Evolutionary conservation across 805 yeast species (phyloP).

Genomic region (Kurtzmaniella cleridarum): DNA sequence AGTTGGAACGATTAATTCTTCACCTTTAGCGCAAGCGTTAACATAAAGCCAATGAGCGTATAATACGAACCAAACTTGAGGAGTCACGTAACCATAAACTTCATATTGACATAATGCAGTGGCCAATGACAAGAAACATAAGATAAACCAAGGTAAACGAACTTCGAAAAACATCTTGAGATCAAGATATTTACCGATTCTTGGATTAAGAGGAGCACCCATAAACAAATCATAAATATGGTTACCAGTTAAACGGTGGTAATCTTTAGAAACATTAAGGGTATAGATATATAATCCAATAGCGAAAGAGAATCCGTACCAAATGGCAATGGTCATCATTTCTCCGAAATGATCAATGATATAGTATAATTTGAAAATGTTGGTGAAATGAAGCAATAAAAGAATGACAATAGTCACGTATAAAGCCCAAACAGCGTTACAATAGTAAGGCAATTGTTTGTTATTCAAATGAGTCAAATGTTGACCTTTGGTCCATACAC

Average conservation of each 20-base stretch:
- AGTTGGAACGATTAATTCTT: slow-evolving; percentile 92
- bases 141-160: slow-evolving; percentile 92
- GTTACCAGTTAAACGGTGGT: slow-evolving; percentile 89
- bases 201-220: slow-evolving; percentile 97
- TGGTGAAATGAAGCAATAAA: slow-evolving; percentile 63
- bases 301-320: slow-evolving; percentile 68
- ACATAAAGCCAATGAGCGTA: slow-evolving; percentile 93
- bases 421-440: slow-evolving; percentile 86
- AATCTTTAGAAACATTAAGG: slow-evolving; percentile 60
- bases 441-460: slow-evolving; percentile 82
- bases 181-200: slow-evolving; percentile 82
- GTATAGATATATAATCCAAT: slow-evolving; percentile 67
- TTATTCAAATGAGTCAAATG: slow-evolving; percentile 78
- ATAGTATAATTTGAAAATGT: slow-evolving; percentile 66
- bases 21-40: slow-evolving; percentile 96
- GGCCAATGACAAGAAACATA: slow-evolving; percentile 71
- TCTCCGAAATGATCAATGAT: slow-evolving; percentile 81
- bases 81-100: slow-evolving; percentile 68
- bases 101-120: slow-evolving; percentile 77
- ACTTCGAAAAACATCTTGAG: slow-evolving; percentile 97
- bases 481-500: slow-evolving; percentile 92
- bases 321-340: slow-evolving; percentile 88
- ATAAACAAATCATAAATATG: slow-evolving; percentile 86
- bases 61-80: slow-evolving; percentile 68
- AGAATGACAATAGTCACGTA: slow-evolving; percentile 61